Percentiles rank a stretch among this genome's conserved stretches.
phyloP scores from a whole-genome alignment of 2,329 filamentous ascomycete genomes.

The Moelleriella libera region DNA sequence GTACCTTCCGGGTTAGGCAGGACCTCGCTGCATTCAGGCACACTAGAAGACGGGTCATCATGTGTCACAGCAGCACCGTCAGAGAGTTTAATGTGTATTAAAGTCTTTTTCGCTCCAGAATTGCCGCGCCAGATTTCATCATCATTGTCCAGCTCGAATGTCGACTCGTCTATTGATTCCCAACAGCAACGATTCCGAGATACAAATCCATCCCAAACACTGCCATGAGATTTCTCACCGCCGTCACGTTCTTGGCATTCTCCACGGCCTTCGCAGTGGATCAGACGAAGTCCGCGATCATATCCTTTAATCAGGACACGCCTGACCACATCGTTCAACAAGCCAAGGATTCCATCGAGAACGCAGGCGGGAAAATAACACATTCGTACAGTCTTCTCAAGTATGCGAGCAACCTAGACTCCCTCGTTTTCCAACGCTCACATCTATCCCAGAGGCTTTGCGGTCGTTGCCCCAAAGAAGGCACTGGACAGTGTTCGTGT shows the following conservation, averaged over 20 bases:
- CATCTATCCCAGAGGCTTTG: constrained; percentile 49
- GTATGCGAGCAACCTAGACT: constrained; percentile 29
- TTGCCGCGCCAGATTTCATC: too few species aligned
- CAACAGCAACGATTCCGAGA: background rate
- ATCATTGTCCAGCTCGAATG: too few species aligned
- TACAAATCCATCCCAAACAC: too few species aligned
- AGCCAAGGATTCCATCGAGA: constrained; percentile 56
- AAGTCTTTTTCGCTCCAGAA: too few species aligned
- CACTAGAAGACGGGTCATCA: too few species aligned
- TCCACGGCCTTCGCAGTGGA: constrained; percentile 49
- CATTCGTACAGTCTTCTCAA: constrained; percentile 59
- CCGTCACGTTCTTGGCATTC: constrained; percentile 41
- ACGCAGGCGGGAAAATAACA: constrained; percentile 63
- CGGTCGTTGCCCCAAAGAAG: constrained; percentile 56
- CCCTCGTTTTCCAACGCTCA: constrained; percentile 10
- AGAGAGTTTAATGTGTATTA: too few species aligned
- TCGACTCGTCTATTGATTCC: background rate
- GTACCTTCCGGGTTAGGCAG: too few species aligned
- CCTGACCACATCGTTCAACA: constrained; percentile 53
- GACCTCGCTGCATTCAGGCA: too few species aligned
- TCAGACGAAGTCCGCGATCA: constrained; percentile 57
- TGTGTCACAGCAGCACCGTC: too few species aligned
- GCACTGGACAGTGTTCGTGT: constrained; percentile 54
- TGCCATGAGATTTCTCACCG: constrained; percentile 48
- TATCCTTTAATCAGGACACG: constrained; percentile 56